A percentile compares a stretch with the other conserved stretches of the same genome.
Evolutionary conservation across 345 rosid species (phyloP).

Genomic region (Jatropha curcas): DNA sequence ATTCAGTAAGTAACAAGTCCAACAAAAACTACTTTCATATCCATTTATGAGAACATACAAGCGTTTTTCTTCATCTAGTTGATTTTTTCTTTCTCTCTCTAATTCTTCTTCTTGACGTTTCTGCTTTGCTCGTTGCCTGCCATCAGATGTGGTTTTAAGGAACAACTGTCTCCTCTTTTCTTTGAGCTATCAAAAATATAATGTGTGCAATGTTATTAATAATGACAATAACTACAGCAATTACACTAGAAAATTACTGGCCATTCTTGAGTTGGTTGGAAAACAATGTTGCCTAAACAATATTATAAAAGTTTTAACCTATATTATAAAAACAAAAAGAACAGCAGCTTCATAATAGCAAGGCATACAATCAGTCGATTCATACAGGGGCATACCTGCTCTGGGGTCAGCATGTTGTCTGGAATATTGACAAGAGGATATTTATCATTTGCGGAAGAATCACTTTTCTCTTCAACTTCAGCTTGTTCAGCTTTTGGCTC

Average conservation of each 20-base stretch:
- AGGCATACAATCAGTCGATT: neutral
- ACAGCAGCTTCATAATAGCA: neutral
- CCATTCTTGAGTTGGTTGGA: neutral
- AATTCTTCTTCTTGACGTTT: constrained; percentile 78
- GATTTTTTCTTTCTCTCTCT: constrained; percentile 75
- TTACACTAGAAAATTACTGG: neutral
- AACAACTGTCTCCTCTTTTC: constrained; percentile 83
- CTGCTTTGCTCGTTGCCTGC: constrained; percentile 88
- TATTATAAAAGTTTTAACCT: neutral
- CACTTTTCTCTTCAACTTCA: constrained; percentile 74
- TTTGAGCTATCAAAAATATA: constrained; percentile 56
- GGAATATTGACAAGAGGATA: constrained; percentile 75
- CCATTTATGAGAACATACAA: constrained; percentile 49
- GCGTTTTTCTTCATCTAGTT: constrained; percentile 78
- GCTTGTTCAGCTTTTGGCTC: constrained; percentile 70
- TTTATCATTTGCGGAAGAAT: constrained; percentile 54
- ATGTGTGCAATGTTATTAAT: neutral
- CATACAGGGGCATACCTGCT: constrained; percentile 55
- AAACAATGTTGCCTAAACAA: neutral
- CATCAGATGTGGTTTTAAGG: constrained; percentile 86
- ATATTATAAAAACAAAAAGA: neutral
- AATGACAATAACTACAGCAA: neutral
- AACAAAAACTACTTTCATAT: neutral
- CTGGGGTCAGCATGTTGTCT: constrained; percentile 72
- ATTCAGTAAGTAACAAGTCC: neutral